Evolutionary conservation across 2,329 filamentous ascomycete species (phyloP).

Genomic region (Lasiodiplodia theobromae): DNA sequence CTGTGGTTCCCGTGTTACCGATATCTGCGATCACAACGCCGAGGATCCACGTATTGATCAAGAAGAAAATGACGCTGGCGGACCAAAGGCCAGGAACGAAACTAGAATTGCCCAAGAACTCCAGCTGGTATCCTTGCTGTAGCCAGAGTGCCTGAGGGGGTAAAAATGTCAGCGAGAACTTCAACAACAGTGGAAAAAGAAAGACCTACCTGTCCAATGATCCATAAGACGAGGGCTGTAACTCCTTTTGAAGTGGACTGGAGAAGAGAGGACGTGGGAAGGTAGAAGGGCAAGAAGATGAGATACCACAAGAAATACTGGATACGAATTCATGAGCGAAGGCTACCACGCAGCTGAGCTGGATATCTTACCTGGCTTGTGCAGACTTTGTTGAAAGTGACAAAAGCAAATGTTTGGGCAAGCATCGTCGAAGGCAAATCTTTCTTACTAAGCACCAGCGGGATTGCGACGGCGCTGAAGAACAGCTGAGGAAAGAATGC

Average conservation of each 20-base stretch:
- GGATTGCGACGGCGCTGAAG: constrained; percentile 78
- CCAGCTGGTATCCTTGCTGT: constrained; percentile 58
- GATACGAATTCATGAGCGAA: constrained; percentile 7
- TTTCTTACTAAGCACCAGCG: constrained; percentile 77
- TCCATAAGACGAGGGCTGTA: constrained; percentile 73
- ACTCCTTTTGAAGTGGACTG: constrained; percentile 67
- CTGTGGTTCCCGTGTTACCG: constrained; percentile 32
- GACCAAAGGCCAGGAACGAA: constrained; percentile 87
- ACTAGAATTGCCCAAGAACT: constrained; percentile 74
- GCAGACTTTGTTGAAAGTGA: constrained; percentile 98
- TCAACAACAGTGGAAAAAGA: neutral
- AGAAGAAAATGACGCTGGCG: constrained; percentile 79
- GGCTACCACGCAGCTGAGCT: neutral
- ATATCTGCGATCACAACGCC: constrained; percentile 78
- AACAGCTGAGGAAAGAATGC: constrained; percentile 90
- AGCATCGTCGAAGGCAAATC: constrained; percentile 86
- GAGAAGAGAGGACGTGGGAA: constrained; percentile 79
- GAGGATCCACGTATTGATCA: constrained; percentile 86
- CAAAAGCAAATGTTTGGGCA: constrained; percentile 95
- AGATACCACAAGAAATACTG: constrained; percentile 99
- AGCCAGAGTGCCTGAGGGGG: constrained; percentile 51
- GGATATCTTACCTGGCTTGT: constrained; percentile 80
- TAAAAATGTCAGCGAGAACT: constrained; percentile 16
- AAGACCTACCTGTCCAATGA: constrained; percentile 68
- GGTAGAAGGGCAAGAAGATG: constrained; percentile 88